phyloP scores from a whole-genome alignment of 495 filamentous ascomycete genomes.

The Astrothelium macrocarpum region DNA sequence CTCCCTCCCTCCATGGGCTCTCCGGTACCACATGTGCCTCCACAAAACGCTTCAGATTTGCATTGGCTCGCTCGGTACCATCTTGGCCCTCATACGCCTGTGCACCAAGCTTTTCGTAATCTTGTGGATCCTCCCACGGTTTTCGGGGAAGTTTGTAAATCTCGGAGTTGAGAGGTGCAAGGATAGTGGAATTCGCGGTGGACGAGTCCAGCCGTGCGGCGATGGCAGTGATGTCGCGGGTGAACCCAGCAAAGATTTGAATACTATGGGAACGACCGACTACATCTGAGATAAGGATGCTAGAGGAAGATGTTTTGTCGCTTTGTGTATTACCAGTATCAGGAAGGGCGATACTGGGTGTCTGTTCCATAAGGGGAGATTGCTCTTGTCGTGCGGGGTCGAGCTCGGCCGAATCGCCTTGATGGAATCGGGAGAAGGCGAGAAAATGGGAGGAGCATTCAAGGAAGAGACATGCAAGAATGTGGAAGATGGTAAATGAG shows the following conservation, averaged over 20 bases:
- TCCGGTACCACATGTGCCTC: constrained; percentile 72
- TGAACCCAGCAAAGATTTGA: constrained; percentile 81
- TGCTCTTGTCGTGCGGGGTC: not conserved
- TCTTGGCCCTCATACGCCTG: constrained; percentile 69
- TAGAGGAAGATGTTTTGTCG: not conserved
- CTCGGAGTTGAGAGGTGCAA: constrained; percentile 77
- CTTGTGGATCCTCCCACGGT: constrained; percentile 84
- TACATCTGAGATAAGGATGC: constrained; percentile 68
- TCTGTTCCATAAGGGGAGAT: constrained; percentile 18
- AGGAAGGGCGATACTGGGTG: constrained; percentile 7
- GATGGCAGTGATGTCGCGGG: constrained; percentile 67
- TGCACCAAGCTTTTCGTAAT: constrained; percentile 64
- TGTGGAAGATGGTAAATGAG: not conserved
- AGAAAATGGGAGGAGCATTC: not conserved
- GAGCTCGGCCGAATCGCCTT: not conserved
- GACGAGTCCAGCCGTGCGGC: constrained; percentile 60
- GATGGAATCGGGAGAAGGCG: not conserved
- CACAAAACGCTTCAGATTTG: constrained; percentile 74
- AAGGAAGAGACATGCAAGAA: not conserved
- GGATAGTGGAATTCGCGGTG: constrained; percentile 69
- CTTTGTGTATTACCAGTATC: not conserved
- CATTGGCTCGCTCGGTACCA: constrained; percentile 69
- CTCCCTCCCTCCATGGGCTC: constrained; percentile 70
- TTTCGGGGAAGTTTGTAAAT: constrained; percentile 74
- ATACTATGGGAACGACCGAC: constrained; percentile 72